phyloP scores from a whole-genome alignment of 352 stramenopile genomes.

The Globisporangium orthogonon region DNA sequence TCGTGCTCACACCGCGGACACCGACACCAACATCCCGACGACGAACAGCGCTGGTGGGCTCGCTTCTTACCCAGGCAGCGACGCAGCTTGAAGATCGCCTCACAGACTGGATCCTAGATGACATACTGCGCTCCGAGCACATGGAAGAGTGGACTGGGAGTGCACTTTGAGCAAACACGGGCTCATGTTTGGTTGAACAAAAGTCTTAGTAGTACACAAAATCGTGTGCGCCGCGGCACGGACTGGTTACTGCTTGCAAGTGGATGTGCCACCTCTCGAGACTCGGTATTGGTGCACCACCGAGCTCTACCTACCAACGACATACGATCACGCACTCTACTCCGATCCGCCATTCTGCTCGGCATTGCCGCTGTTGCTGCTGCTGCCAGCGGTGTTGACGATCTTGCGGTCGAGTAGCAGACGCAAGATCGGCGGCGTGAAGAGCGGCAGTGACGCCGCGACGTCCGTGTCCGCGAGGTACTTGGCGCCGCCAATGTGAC shows the following conservation, averaged over 20 bases:
- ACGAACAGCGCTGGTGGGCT: not conserved
- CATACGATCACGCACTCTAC: not conserved
- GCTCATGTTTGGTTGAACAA: not conserved
- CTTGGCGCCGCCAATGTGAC: slow-evolving; percentile 77
- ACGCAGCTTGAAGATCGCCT: slow-evolving; percentile 28
- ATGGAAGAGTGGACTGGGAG: not conserved
- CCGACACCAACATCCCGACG: slow-evolving; percentile 16
- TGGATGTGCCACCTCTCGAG: too few species aligned
- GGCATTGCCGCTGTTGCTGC: not conserved
- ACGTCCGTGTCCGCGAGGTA: slow-evolving; percentile 62
- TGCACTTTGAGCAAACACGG: not conserved
- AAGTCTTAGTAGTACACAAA: not conserved
- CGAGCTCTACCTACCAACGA: too few species aligned
- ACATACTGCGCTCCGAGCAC: slow-evolving; percentile 11
- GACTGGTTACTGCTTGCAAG: not conserved
- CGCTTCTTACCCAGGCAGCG: slow-evolving; percentile 19
- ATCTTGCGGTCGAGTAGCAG: slow-evolving; percentile 49
- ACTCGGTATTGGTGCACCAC: too few species aligned
- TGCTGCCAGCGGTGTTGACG: not conserved
- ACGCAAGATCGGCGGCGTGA: slow-evolving; percentile 68
- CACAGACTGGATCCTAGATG: slow-evolving; percentile 24
- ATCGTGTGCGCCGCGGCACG: not conserved
- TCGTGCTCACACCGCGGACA: slow-evolving; percentile 13
- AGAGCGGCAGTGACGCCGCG: slow-evolving; percentile 42
- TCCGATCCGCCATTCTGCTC: not conserved